Base-by-base conservation (phyloP, 805 yeast genomes). In the Sugiyamaella lignohabitans region DNA sequence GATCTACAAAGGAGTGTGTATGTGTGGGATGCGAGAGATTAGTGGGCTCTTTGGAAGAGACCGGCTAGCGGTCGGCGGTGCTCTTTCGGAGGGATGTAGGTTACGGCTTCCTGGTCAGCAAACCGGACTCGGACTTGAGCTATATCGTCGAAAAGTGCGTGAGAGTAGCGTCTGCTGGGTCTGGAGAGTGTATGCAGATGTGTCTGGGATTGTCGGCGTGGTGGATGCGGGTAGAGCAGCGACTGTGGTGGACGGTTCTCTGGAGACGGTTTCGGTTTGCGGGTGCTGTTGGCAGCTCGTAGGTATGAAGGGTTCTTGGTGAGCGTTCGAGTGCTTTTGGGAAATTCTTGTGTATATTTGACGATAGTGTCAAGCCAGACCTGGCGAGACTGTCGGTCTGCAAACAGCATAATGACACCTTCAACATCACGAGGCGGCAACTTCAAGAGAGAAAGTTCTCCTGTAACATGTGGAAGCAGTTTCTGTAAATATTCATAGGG, bases 141-240 rank as follows among this genome's bases (percentile, higher is more conserved):
- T 14, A 43, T 17, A 8, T 44, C 43, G 8, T 44, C 47, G n/a
- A 44, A 44, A 5, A 44, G 47, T 19, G 43, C 29, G 23, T 44
- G 47, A 14, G 39, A 35, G 30, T 38, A 44, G 6, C 27, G 47
- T 10, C 22, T 36, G 22, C 20, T 43, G 4, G 17, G 16, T 6
- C 5, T 41, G 44, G 34, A 19, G n/a, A 32, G 19, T 17, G 38
- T 8, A 10, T n/a, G 29, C 21, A 21, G 3, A 38, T 19, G 41
- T 16, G 24, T 4, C 8, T 27, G 8, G 8, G 32, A 27, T 8
- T 8, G 14, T 27, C 32, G 32, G n/a, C n/a, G n/a, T n/a, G n/a
- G n/a, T n/a, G n/a, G n/a, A n/a, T n/a, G n/a, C n/a, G n/a, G n/a
- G n/a, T n/a, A n/a, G n/a, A n/a, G n/a, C n/a, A n/a, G n/a, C 8